These are phyloP conservation scores for Solanum bulbocastanum DNA, from an alignment of 257 asterid species.

Conservation along the genomic window DNA sequence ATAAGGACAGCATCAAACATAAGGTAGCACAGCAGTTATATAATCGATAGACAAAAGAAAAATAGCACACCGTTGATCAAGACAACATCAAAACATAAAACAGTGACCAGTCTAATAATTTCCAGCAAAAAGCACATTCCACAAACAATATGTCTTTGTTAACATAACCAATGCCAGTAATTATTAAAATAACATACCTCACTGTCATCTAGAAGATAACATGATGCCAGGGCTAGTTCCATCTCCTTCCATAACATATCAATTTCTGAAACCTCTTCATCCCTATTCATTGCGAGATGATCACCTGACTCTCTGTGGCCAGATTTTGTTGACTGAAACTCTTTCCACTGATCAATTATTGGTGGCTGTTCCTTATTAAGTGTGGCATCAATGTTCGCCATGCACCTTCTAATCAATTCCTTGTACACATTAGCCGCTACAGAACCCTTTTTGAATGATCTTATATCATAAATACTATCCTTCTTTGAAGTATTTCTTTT, in stretches of 20 bases:
- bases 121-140: neutral
- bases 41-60: neutral
- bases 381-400: constrained; percentile 77
- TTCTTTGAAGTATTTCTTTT: constrained; percentile 22
- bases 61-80: neutral
- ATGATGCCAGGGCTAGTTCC: constrained; percentile 88
- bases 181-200: constrained; percentile 37
- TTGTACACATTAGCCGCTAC: constrained; percentile 69
- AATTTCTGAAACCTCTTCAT: constrained; percentile 70
- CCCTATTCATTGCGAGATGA: constrained; percentile 14
- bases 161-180: neutral
- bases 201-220: constrained; percentile 58
- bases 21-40: neutral
- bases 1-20: neutral
- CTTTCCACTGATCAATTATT: constrained; percentile 81
- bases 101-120: neutral
- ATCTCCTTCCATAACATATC: constrained; percentile 93
- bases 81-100: neutral
- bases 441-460: constrained; percentile 66
- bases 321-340: constrained; percentile 37
- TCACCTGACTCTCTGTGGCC: constrained; percentile 22
- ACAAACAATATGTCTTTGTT: neutral
- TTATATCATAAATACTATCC: constrained; percentile 80
- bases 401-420: constrained; percentile 73
- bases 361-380: constrained; percentile 62